Evolutionary conservation across 768 basidiomycete species (phyloP), one percentile per base, ranked within the genome.

Genomic region (Exidia glandulosa): DNA sequence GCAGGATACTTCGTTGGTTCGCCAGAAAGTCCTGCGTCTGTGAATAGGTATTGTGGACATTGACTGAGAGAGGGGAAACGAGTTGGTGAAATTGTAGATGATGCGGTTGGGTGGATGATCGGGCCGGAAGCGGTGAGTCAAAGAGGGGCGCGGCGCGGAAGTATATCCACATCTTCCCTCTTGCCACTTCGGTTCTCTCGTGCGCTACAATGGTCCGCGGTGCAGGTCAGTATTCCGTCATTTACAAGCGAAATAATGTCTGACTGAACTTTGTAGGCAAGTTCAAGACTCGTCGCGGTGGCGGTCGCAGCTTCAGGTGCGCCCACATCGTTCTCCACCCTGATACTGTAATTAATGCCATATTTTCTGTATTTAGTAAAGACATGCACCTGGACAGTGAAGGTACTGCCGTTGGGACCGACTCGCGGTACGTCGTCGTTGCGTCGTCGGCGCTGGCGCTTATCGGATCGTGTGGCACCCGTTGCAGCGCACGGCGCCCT

Each of bases 201-300:
- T n/a, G n/a, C n/a, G n/a, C 19, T 25, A 27, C 23, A 36, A 65
- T 65, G 64, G 64, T 62, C 25, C 64, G 64, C 36, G 63, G 63
- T 36, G 30, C 59, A 32, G 67, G 72, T 56, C 19, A 14, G 41
- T 45, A 45, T n/a, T n/a, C 41, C 41, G 41, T 1, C 19, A 19
- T 19, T 19, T 0, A 45, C 41, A 19, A 19, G 19, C 19, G 6
- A 19, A 14, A 45, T 19, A 6, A 6, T 19, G 41, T 23, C 23
- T 45, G 19, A 6, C 19, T 52, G 3, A 7, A 33, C 32, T 27
- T 34, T 59, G 5, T 65, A 84, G 89, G 90, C 62, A 90, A 87
- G 73, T 90, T 81, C 76, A 93, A 93, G 79, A 78, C 83, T 64
- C 88, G 86, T 69, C 88, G 92, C 57, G 92, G 92, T 65, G 92